Base-by-base conservation (phyloP, 768 basidiomycete genomes). In the Boletus subcaerulescens region DNA sequence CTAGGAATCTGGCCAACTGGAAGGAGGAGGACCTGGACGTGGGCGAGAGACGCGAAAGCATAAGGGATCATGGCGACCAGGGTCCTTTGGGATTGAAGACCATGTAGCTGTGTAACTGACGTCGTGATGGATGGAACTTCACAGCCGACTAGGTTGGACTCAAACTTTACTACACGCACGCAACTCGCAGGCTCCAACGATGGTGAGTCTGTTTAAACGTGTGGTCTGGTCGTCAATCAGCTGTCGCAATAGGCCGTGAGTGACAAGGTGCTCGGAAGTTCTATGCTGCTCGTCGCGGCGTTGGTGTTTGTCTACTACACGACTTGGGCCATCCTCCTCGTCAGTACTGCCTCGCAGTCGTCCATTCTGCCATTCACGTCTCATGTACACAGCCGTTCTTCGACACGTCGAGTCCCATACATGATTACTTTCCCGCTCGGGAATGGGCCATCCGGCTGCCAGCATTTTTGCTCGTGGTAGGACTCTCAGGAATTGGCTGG, bases 371-470 rank as follows among this genome's bases (percentile, higher is more conserved):
- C 8, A 33, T 40, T 61, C 41, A 48, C 53, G 45, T 52, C 39
- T 52, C 57, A 57, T 43, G 5, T 54, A n/a, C 55, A 39, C 51
- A 87, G 86, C 95, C 95, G 7, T 93, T 97, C 76, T 84, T 97
- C 57, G 86, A 91, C 54, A 57, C 77, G 2, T 79, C 83, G 3
- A 93, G 84, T 63, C 81, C 85, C 18, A 75, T 96, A 31, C 91
- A 94, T 58, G 60, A 65, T 41, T 85, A 82, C 72, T 98, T 98
- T 69, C 96, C 92, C 0, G 68, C 90, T 6, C 78, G 95, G 46
- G 93, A 97, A 76, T 98, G 94, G 93, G 95, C 93, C 11, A 77
- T 98, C 47, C 83, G 89, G 18, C 69, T 98, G 44, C 94, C 95
- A 38, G 87, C 90, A 3, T 81, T 92, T 69, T 74, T 95, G 47